Evolutionary conservation across 768 basidiomycete genomes (phyloP).

Genomic region (Daedaleopsis sinensis): DNA sequence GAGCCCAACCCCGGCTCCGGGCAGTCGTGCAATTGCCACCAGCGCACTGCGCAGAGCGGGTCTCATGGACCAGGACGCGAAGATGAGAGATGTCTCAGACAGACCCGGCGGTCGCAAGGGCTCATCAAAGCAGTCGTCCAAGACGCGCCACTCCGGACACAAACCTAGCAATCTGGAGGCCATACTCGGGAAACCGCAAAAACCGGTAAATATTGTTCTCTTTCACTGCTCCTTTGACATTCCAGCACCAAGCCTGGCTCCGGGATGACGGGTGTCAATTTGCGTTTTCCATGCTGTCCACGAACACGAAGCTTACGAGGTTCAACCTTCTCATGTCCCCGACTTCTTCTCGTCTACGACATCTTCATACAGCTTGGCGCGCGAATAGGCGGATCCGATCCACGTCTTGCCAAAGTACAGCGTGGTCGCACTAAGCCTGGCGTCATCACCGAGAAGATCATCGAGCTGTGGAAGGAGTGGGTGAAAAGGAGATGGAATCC

Average conservation of each 20-base stretch:
- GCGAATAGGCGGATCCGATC: background rate
- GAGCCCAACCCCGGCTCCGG: constrained; percentile 58
- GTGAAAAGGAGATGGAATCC: constrained; percentile 75
- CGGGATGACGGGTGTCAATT: constrained; percentile 21
- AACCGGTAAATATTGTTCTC: constrained; percentile 65
- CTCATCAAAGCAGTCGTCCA: constrained; percentile 45
- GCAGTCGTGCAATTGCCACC: constrained; percentile 58
- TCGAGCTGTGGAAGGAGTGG: constrained; percentile 79
- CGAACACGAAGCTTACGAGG: constrained; percentile 42
- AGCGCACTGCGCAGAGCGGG: constrained; percentile 71
- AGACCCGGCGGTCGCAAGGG: constrained; percentile 77
- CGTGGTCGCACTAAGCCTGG: background rate
- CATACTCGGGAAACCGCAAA: constrained; percentile 45
- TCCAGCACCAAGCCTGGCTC: constrained; percentile 18
- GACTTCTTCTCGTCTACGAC: constrained; percentile 11
- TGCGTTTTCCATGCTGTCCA: constrained; percentile 34
- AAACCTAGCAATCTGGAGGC: constrained; percentile 62
- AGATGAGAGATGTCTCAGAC: constrained; percentile 72
- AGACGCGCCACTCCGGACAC: constrained; percentile 60
- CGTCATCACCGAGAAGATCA: constrained; percentile 35
- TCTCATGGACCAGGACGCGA: constrained; percentile 73
- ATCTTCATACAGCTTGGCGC: background rate
- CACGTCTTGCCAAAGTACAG: background rate
- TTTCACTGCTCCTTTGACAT: constrained; percentile 29
- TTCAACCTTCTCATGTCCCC: constrained; percentile 40